These are phyloP conservation scores for Colletotrichum truncatum DNA, from an alignment of 2,329 filamentous ascomycete genomes.

Conservation along the genomic window DNA sequence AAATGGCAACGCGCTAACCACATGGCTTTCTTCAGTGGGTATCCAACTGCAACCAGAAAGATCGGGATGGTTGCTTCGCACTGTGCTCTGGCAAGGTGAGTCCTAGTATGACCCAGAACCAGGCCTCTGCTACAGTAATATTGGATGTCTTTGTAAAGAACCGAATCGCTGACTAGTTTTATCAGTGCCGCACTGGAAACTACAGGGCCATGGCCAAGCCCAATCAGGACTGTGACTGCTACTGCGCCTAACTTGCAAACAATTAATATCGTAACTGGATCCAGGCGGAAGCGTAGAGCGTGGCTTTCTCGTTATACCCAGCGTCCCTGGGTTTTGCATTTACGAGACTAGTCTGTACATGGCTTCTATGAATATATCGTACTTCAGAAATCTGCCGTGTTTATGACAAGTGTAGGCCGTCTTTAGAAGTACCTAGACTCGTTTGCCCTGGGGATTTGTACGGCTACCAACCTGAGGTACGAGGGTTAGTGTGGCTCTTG, in stretches of 20 bases:
- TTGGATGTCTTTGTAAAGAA: too few species aligned
- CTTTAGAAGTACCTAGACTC: too few species aligned
- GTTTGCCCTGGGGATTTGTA: too few species aligned
- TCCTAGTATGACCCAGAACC: background rate
- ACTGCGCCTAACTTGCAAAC: background rate
- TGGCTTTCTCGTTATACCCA: background rate
- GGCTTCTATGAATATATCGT: too few species aligned
- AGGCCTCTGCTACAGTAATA: background rate
- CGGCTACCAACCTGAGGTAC: too few species aligned
- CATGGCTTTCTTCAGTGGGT: background rate
- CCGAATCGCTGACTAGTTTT: background rate
- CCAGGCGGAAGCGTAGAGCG: too few species aligned
- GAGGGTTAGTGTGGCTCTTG: too few species aligned
- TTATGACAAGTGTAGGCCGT: too few species aligned
- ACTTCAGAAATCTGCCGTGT: too few species aligned
- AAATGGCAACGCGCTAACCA: fast-evolving
- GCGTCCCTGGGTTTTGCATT: fast-evolving
- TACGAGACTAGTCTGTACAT: background rate
- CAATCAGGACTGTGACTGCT: background rate
- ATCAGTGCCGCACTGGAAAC: background rate
- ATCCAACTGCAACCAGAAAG: background rate
- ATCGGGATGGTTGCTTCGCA: background rate
- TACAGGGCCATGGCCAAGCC: background rate
- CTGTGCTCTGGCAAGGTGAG: background rate
- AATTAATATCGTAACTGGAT: background rate